Evolutionary conservation across 2,329 filamentous ascomycete genomes (phyloP), one percentile per base, ranked within the genome.

Genomic region (Arthrobotrys sphaeroides): DNA sequence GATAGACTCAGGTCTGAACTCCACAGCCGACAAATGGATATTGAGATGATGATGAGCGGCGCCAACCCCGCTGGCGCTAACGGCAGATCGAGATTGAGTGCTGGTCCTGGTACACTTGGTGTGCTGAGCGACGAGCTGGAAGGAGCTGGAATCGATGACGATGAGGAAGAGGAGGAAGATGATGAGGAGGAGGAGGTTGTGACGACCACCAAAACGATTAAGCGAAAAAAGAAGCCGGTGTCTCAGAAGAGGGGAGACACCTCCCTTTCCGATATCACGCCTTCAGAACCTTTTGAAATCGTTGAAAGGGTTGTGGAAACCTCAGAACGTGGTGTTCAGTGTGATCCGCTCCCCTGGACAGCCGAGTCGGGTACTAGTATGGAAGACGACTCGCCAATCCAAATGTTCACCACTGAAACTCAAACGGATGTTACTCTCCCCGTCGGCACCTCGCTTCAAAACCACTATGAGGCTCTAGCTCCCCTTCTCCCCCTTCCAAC

Each of bases 191-290:
- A 75, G 24, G 69, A 66, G 26, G 72, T 75, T 40, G 57, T 68
- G 2, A 75, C 72, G 5, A 75, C 72, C 3, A 75, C 64, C 1
- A 75, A 75, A 43, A 74, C 70, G n/a, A 65, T 75, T 45, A 75
- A 68, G 26, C 64, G 72, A 69, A 59, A 66, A 6, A 75, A 75
- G 64, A 75, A 75, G 24, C 16, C 70, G 5, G 16, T 18, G 4
- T 24, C 26, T 20, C 59, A 60, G 31, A 75, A 69, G 57, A 73
- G 26, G 10, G 59, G 38, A 13, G 55, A 62, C 40, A 55, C 22
- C 9, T 57, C 38, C 47, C 22, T 72, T 38, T 40, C 62, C 5
- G 70, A 74, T 53, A 42, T 47, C 22, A 42, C 57, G 1, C 45
- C 47, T 3, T 53, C 66, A 9, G 72, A 75, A 16, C 64, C 72